Conservation (phyloP, 1,284 basidiomycete species). For the Ustilago tritici region DNA sequence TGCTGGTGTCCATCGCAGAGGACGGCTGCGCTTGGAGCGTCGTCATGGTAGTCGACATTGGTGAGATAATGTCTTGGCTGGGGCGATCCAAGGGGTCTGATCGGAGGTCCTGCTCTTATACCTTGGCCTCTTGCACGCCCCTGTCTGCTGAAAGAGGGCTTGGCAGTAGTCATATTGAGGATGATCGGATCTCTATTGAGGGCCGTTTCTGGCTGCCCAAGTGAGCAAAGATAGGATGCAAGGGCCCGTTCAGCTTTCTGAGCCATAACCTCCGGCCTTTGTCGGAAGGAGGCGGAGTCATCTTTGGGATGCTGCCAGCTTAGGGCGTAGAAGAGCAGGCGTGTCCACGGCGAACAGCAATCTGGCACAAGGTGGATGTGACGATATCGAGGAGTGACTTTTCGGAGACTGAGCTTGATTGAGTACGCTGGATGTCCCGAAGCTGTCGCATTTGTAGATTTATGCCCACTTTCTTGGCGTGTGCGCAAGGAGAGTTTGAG, state of each 20-base stretch:
- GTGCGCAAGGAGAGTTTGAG: conserved; percentile 3
- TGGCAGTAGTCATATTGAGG: no score
- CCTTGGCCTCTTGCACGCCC: background rate
- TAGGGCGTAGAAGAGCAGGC: background rate
- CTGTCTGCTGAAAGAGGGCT: background rate
- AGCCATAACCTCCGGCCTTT: background rate
- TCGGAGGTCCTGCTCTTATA: background rate
- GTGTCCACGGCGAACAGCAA: background rate
- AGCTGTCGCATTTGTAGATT: background rate
- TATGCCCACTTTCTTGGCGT: conserved; percentile 2
- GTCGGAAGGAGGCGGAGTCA: background rate
- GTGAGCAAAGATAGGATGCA: no score
- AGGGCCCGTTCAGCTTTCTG: background rate
- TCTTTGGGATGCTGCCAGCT: background rate
- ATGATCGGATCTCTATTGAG: no score
- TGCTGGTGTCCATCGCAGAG: background rate
- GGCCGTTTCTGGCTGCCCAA: no score
- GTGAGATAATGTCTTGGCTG: background rate
- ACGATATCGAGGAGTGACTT: background rate
- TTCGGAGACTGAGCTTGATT: conserved; percentile 1
- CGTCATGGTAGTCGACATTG: background rate
- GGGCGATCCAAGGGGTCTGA: background rate
- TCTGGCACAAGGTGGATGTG: background rate
- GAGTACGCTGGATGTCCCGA: background rate
- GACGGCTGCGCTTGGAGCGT: background rate